Evolutionary conservation across 495 filamentous ascomycete species (phyloP).

Genomic region (Neurospora terricola): DNA sequence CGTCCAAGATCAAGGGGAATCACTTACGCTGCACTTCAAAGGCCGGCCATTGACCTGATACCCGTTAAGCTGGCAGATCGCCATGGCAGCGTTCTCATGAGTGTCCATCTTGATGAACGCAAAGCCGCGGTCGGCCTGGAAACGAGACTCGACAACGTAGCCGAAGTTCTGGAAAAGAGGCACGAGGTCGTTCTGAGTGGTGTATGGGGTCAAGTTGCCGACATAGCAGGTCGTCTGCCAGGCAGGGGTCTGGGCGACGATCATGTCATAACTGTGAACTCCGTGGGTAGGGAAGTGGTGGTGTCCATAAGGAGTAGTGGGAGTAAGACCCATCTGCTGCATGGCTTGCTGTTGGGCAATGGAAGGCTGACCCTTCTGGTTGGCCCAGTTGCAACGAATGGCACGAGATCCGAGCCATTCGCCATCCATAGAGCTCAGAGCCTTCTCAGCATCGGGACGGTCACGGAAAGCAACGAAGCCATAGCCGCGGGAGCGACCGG

Average conservation of each 20-base stretch:
- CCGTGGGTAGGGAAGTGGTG: slow-evolving; percentile 98
- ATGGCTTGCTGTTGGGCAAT: slow-evolving; percentile 96
- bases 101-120: slow-evolving; percentile 99
- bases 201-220: slow-evolving; percentile 96
- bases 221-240: slow-evolving; percentile 99
- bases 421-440: slow-evolving; percentile 93
- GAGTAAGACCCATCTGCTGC: slow-evolving; percentile 97
- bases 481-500: slow-evolving; percentile 91
- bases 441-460: slow-evolving; percentile 88
- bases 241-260: slow-evolving; percentile 88
- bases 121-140: slow-evolving; percentile 97
- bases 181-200: slow-evolving; percentile 87
- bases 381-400: slow-evolving; percentile 99
- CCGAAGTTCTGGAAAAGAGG: slow-evolving; percentile 98
- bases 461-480: slow-evolving; percentile 98
- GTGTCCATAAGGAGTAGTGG: slow-evolving; percentile 90
- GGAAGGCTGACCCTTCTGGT: slow-evolving; percentile 98
- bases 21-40: slow-evolving; percentile 83
- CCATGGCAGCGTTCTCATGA: slow-evolving; percentile 96
- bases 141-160: slow-evolving; percentile 91
- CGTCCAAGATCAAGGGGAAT: neutral
- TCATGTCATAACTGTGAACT: slow-evolving; percentile 95
- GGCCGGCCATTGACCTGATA: slow-evolving; percentile 97
- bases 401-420: slow-evolving; percentile 98
- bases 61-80: slow-evolving; percentile 92